A percentile compares a stretch with the other conserved stretches of the same genome.
These are phyloP conservation scores for Allomyces javanicus DNA, from an alignment of 192 early-diverging fungal genomes.

Conservation along the genomic window DNA sequence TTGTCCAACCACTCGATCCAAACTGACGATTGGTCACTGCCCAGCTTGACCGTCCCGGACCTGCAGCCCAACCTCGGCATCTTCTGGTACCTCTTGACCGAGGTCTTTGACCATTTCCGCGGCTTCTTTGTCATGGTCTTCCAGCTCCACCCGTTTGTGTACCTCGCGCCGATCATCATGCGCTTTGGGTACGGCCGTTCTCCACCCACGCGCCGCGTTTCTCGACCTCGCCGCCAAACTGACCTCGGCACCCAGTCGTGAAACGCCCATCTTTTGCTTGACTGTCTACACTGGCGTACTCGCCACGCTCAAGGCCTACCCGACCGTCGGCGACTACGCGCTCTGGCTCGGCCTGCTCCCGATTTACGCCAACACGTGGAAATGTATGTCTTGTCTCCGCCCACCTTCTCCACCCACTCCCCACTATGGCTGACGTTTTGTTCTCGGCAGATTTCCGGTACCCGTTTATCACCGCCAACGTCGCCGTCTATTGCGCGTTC, in stretches of 20 bases:
- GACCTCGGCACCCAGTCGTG: slow-evolving; percentile 15
- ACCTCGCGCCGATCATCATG: slow-evolving; percentile 62
- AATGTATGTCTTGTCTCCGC: slow-evolving; percentile 42
- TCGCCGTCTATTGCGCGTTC: slow-evolving; percentile 52
- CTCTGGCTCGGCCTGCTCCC: slow-evolving; percentile 66
- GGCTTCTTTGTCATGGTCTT: slow-evolving; percentile 83
- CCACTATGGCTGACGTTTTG: background rate
- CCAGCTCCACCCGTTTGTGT: slow-evolving; percentile 81
- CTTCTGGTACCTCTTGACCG: slow-evolving; percentile 99
- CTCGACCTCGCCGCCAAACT: background rate
- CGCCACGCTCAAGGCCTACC: slow-evolving; percentile 83
- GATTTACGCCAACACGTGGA: slow-evolving; percentile 61
- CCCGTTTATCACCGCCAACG: slow-evolving; percentile 43
- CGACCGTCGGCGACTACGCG: slow-evolving; percentile 65
- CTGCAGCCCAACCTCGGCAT: slow-evolving; percentile 90
- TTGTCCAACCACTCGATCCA: no score
- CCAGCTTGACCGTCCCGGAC: slow-evolving; percentile 53
- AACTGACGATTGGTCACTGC: no score
- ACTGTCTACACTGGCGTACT: slow-evolving; percentile 52
- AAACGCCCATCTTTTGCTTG: slow-evolving; percentile 58
- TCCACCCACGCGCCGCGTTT: background rate
- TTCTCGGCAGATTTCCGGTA: slow-evolving; percentile 55
- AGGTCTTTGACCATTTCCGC: slow-evolving; percentile 98
- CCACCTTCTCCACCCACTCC: background rate
- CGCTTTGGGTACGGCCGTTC: slow-evolving; percentile 38